Evolutionary conservation across 2,329 filamentous ascomycete species (phyloP).

Genomic region (Fusarium armeniacum): DNA sequence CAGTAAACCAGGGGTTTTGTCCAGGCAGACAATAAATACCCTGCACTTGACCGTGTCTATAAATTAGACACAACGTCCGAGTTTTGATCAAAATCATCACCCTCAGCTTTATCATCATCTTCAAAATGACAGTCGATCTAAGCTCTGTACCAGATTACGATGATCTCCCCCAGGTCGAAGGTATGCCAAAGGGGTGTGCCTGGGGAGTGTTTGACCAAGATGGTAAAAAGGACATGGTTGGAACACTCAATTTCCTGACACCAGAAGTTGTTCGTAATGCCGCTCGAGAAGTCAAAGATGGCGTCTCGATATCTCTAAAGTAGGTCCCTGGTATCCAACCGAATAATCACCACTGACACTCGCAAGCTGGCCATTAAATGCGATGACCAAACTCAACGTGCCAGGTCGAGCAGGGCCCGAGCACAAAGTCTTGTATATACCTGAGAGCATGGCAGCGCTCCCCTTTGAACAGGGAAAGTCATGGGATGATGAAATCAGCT

Average conservation of each 20-base stretch:
- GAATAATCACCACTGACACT: background rate
- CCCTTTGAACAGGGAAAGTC: conserved; percentile 41
- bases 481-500: conserved; percentile 64
- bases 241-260: conserved; percentile 68
- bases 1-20: background rate
- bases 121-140: conserved; percentile 9
- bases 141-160: conserved; percentile 34
- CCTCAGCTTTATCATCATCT: background rate
- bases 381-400: conserved; percentile 50
- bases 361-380: conserved; percentile 35
- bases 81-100: background rate
- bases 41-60: background rate
- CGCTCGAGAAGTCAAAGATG: conserved; percentile 50
- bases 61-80: conserved; percentile 1
- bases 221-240: conserved; percentile 63
- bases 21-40: conserved; percentile 2
- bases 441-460: conserved; percentile 30
- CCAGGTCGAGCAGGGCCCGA: conserved; percentile 39
- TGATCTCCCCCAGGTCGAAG: conserved; percentile 52
- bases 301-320: conserved; percentile 68
- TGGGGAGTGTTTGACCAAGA: conserved; percentile 65
- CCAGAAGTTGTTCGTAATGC: conserved; percentile 55
- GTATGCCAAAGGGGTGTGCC: conserved; percentile 63
- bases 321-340: conserved; percentile 36
- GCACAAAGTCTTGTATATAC: conserved; percentile 57